Conservation (phyloP, 257 asterid genomes). For the Prunella vulgaris region DNA sequence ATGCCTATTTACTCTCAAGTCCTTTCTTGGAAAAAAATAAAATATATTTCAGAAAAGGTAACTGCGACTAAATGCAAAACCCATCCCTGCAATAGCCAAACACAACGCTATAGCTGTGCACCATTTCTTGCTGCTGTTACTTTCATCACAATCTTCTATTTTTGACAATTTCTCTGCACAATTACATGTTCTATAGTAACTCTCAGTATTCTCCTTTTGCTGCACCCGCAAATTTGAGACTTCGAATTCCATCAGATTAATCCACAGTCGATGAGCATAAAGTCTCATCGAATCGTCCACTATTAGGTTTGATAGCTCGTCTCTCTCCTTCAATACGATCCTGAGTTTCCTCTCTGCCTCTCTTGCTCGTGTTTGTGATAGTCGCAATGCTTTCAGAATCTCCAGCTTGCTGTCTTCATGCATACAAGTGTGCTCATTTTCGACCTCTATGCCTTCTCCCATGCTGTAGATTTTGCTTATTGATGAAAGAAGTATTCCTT, state of each 20-base stretch:
- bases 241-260: slow-evolving; percentile 41
- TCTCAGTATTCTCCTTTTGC: slow-evolving; percentile 1
- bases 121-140: slow-evolving; percentile 23
- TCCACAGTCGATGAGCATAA: slow-evolving; percentile 45
- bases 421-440: background rate
- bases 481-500: slow-evolving; percentile 23
- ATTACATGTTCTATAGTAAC: background rate
- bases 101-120: slow-evolving; percentile 35
- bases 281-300: slow-evolving; percentile 37
- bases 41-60: slow-evolving; percentile 18
- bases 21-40: background rate
- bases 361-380: slow-evolving; percentile 63
- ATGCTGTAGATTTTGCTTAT: background rate
- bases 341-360: slow-evolving; percentile 56
- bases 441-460: slow-evolving; percentile 11
- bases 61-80: slow-evolving; percentile 27
- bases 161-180: background rate
- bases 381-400: slow-evolving; percentile 46
- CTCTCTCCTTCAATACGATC: slow-evolving; percentile 35
- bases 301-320: slow-evolving; percentile 32
- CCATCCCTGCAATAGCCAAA: slow-evolving; percentile 45
- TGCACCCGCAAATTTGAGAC: slow-evolving; percentile 21
- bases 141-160: slow-evolving; percentile 12
- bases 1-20: background rate
- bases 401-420: slow-evolving; percentile 39